Evolutionary conservation across 257 asterid genomes (phyloP).

Genomic region (Solanum acaule): DNA sequence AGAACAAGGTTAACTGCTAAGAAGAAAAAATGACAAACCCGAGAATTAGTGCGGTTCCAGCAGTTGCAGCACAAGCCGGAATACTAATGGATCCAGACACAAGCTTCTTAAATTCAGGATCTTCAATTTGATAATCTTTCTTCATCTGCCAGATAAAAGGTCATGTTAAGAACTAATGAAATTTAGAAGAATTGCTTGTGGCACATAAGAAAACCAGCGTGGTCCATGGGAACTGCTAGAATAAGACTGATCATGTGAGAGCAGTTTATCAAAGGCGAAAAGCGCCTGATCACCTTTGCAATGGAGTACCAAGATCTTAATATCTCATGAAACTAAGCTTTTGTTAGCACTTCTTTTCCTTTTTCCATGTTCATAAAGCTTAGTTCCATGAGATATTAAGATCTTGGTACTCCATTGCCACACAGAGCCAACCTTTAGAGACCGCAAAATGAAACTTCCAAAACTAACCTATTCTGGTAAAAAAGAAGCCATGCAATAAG

Average conservation of each 20-base stretch:
- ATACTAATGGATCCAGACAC: slow-evolving; percentile 54
- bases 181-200: neutral
- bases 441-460: neutral
- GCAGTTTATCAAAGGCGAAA: neutral
- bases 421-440: neutral
- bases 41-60: slow-evolving; percentile 72
- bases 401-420: neutral
- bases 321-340: neutral
- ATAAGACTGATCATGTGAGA: neutral
- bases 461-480: neutral
- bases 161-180: neutral
- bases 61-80: slow-evolving; percentile 86
- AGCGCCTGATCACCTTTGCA: neutral
- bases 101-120: slow-evolving; percentile 57
- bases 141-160: slow-evolving; percentile 48
- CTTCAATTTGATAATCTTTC: slow-evolving; percentile 38
- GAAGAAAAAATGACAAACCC: slow-evolving; percentile 43
- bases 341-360: neutral
- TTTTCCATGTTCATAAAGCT: neutral
- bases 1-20: neutral
- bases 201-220: neutral
- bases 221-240: neutral
- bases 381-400: neutral
- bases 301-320: no score
- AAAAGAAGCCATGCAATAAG: neutral